Evolutionary conservation across 2,329 filamentous ascomycete species (phyloP).

Genomic region (Penicillium sp.): DNA sequence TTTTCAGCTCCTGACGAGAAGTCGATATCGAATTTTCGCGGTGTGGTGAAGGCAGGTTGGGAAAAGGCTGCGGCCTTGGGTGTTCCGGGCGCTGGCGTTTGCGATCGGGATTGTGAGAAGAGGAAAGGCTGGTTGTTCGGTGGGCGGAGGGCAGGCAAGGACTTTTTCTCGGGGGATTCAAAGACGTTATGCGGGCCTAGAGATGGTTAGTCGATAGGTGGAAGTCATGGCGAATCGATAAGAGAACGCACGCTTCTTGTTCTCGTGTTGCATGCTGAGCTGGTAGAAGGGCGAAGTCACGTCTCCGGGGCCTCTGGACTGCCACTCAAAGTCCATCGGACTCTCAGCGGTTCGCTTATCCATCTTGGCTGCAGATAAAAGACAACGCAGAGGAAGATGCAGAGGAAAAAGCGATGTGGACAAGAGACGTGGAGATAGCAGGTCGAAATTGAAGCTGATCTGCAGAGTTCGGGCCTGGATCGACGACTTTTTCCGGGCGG

Average conservation of each 20-base stretch:
- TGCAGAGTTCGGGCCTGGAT: conserved; percentile 13
- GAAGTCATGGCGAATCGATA: not conserved
- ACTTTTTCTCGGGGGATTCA: conserved; percentile 55
- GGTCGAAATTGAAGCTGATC: conserved; percentile 7
- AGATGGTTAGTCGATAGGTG: not conserved
- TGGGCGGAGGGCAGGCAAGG: conserved; percentile 53
- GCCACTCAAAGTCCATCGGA: conserved; percentile 59
- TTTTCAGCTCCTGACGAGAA: conserved; percentile 55
- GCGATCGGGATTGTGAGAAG: conserved; percentile 48
- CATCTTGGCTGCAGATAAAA: conserved; percentile 31
- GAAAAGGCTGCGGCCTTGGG: conserved; percentile 41
- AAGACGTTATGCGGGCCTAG: conserved; percentile 48
- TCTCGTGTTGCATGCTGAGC: conserved; percentile 50
- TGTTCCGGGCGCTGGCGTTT: conserved; percentile 34
- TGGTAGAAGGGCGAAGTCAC: conserved; percentile 53
- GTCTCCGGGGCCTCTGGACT: conserved; percentile 50
- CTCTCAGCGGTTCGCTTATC: conserved; percentile 48
- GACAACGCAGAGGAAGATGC: conserved; percentile 7
- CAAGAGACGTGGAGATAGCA: conserved; percentile 3
- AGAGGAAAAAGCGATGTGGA: conserved; percentile 24
- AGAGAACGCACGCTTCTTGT: conserved; percentile 50
- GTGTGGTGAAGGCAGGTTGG: conserved; percentile 54
- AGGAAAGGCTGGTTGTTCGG: conserved; percentile 56
- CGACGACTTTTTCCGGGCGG: conserved; percentile 21
- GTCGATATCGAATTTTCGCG: conserved; percentile 53